Percentiles rank a stretch among this genome's conserved stretches.
phyloP scores from a whole-genome alignment of 2,329 filamentous ascomycete genomes.

The Colletotrichum spinosum region DNA sequence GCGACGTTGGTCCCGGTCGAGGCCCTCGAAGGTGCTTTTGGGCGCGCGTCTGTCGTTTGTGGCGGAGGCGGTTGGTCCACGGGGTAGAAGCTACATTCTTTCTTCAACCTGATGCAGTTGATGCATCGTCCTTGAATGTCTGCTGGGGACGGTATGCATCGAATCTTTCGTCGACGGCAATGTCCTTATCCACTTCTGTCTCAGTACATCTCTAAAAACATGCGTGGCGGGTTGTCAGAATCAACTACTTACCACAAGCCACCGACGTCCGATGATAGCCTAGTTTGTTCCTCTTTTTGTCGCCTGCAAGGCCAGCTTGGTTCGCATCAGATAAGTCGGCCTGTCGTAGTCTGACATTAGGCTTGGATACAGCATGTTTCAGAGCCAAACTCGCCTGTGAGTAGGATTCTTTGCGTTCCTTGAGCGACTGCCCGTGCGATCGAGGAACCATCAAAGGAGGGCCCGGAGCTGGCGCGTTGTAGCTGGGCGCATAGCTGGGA shows the following conservation, averaged over 20 bases:
- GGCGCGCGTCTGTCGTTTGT: constrained; percentile 52
- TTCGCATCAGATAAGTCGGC: constrained; percentile 49
- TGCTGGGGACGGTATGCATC: constrained; percentile 82
- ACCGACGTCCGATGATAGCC: constrained; percentile 96
- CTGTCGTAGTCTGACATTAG: constrained; percentile 58
- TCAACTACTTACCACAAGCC: constrained; percentile 83
- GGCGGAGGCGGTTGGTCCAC: constrained; percentile 79
- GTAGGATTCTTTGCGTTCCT: constrained; percentile 51
- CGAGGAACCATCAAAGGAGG: constrained; percentile 18
- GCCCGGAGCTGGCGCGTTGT: constrained; percentile 46
- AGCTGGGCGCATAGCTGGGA: constrained; percentile 49
- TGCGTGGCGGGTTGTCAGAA: background rate
- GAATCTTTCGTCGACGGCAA: constrained; percentile 92
- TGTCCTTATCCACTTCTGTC: constrained; percentile 70
- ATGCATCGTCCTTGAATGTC: constrained; percentile 83
- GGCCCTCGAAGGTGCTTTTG: constrained; percentile 54
- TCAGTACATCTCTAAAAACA: constrained; percentile 22
- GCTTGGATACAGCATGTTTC: constrained; percentile 63
- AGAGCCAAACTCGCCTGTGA: constrained; percentile 52
- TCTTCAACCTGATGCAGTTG: constrained; percentile 94
- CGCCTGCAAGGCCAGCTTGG: constrained; percentile 52
- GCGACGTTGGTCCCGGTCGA: constrained; percentile 53
- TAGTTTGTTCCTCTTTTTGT: constrained; percentile 84
- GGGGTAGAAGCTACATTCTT: constrained; percentile 92
- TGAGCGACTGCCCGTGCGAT: constrained; percentile 40